A percentile compares a stretch with the other conserved stretches of the same genome.
Evolutionary conservation across 192 early-diverging fungal genomes (phyloP).

Genomic region (Gryganskiella cystojenkinii): DNA sequence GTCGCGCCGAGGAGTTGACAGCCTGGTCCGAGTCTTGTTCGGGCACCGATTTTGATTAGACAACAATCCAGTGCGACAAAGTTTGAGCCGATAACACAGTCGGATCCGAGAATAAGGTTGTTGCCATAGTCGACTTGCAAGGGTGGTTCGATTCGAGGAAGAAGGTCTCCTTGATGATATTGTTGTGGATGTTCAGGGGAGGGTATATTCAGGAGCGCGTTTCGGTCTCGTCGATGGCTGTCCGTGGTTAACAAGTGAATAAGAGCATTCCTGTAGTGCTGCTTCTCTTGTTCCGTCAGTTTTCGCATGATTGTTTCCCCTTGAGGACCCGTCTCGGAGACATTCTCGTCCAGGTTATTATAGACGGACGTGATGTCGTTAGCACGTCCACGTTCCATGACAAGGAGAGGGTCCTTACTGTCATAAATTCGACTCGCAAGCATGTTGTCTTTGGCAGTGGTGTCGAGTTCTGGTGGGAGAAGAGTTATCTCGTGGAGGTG

Average conservation of each 20-base stretch:
- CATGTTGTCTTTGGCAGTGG: conserved; percentile 4
- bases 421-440: conserved; percentile 3
- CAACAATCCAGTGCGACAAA: conserved; percentile 71
- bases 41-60: conserved; percentile 72
- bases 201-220: too few relatives aligned
- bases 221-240: too few relatives aligned
- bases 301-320: neutral
- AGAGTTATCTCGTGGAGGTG: neutral
- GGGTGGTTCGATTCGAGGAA: conserved; percentile 66
- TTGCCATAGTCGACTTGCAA: conserved; percentile 75
- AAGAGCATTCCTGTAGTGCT: neutral
- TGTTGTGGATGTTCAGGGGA: too few relatives aligned
- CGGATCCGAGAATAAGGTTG: conserved; percentile 73
- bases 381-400: conserved; percentile 1
- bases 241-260: neutral
- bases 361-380: conserved; percentile 4
- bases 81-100: conserved; percentile 50
- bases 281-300: neutral
- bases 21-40: conserved; percentile 72
- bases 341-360: neutral
- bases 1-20: conserved; percentile 74
- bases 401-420: conserved; percentile 1
- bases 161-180: conserved; percentile 40
- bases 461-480: neutral
- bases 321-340: too few relatives aligned